Evolutionary conservation across 257 asterid genomes (phyloP).

Genomic region (Solanum chmielewskii): DNA sequence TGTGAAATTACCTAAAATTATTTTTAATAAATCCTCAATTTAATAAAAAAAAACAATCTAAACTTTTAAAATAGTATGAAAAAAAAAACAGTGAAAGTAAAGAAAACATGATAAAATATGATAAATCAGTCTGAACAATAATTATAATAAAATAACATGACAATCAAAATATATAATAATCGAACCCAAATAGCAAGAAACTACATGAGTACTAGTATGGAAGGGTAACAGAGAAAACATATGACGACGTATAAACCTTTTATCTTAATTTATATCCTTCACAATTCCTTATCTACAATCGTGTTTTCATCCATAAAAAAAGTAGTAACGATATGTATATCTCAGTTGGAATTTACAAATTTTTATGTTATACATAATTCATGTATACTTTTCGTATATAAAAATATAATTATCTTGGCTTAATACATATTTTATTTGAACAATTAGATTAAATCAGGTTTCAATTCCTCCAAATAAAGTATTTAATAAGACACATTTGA

Average conservation of each 20-base stretch:
- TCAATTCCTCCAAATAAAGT: too few relatives aligned
- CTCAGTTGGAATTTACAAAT: not conserved
- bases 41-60: not conserved
- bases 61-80: not conserved
- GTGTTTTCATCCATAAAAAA: not conserved
- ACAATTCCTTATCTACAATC: not conserved
- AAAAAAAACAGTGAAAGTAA: not conserved
- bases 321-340: not conserved
- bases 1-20: not conserved
- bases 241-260: fast-evolving
- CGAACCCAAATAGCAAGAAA: not conserved
- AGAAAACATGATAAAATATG: not conserved
- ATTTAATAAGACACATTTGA: too few relatives aligned
- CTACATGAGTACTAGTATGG: not conserved
- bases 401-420: too few relatives aligned
- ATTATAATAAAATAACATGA: not conserved
- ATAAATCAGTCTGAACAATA: not conserved
- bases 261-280: not conserved
- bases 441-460: not conserved
- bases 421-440: too few relatives aligned
- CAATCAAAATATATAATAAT: not conserved
- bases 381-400: too few relatives aligned
- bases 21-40: too few relatives aligned
- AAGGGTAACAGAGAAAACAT: not conserved
- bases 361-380: too few relatives aligned